Conservation (phyloP, 768 basidiomycete species). For the Pleurotus tuber-regium region DNA sequence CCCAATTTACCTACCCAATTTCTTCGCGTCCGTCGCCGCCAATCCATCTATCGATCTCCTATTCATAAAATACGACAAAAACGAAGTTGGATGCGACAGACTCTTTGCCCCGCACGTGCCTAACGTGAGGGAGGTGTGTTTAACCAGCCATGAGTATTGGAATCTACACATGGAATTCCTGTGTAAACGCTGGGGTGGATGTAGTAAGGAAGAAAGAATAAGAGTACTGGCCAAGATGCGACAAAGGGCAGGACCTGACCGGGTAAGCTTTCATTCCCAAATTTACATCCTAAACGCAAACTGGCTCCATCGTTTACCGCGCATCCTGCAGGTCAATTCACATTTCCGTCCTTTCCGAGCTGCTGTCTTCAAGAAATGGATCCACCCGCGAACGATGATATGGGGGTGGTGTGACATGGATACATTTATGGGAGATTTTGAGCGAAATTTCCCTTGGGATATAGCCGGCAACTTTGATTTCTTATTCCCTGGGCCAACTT, state of each 20-base stretch:
- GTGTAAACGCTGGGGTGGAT: constrained; percentile 9
- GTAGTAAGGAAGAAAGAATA: not conserved
- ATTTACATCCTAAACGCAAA: too few species aligned
- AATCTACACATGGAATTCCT: constrained; percentile 7
- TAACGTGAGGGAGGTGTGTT: constrained; percentile 3
- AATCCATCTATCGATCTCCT: constrained; percentile 11
- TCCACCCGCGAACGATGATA: constrained; percentile 9
- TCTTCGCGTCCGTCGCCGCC: constrained; percentile 10
- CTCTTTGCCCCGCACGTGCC: not conserved
- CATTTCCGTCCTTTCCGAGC: constrained; percentile 8
- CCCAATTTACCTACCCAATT: constrained; percentile 12
- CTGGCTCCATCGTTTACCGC: too few species aligned
- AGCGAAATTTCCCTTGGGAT: constrained; percentile 11
- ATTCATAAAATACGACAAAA: constrained; percentile 9
- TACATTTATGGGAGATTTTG: constrained; percentile 9
- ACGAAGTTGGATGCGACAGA: not conserved
- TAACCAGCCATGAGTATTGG: constrained; percentile 5
- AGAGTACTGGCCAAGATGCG: constrained; percentile 1
- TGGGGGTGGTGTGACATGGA: constrained; percentile 16
- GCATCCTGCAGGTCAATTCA: constrained; percentile 12
- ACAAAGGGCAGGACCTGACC: not conserved
- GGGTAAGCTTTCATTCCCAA: too few species aligned
- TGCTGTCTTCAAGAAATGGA: constrained; percentile 11
- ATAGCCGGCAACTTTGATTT: constrained; percentile 7
- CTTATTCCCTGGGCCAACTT: not conserved